Evolutionary conservation across 495 filamentous ascomycete genomes (phyloP), one percentile per base, ranked within the genome.

Genomic region (Cudoniella acicularis): DNA sequence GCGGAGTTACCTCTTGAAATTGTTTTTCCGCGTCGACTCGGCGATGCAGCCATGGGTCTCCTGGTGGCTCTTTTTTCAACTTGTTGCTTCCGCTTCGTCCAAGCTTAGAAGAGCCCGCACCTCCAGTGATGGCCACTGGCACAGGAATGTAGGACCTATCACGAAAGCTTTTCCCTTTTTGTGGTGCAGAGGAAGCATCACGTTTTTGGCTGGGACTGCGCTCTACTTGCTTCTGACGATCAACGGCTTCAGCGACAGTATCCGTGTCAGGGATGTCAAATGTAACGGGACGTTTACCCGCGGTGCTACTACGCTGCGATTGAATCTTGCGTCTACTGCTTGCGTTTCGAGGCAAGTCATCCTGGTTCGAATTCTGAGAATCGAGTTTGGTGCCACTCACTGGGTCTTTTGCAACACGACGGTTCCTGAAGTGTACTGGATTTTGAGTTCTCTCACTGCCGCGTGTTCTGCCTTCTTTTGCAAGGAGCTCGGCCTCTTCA

Each of bases 401-500:
- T 22, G 63, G 47, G 11, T 40, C 64, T 55, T 66, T 66, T 16
- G 54, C 59, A 21, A 69, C 64, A 20, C 64, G 66, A 24, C 66
- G 52, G 48, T 69, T 66, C 45, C 66, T 54, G 54, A 69, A 69
- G 1, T 61, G 63, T 25, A 66, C 63, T 27, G 71, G 63, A 41
- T 64, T 62, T 52, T 68, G 59, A 24, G 56, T 59, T 16, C 27
- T 17, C 57, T 52, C 54, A 40, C 64, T 63, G 50, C 64, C 66
- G 45, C 72, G 68, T 17, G 64, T 69, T 43, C 62, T 71, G 21
- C 70, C 77, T 50, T 64, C 59, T 75, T 84, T 72, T 66, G 81
- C 72, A 67, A 76, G 76, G 51, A 78, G 73, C 66, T 96, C 92
- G 1, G 89, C 87, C 67, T 92, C 86, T 71, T 91, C 79, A n/a